Base-by-base conservation (phyloP, 2,329 filamentous ascomycete species). In the Hawksworthiomyces lignivorus region DNA sequence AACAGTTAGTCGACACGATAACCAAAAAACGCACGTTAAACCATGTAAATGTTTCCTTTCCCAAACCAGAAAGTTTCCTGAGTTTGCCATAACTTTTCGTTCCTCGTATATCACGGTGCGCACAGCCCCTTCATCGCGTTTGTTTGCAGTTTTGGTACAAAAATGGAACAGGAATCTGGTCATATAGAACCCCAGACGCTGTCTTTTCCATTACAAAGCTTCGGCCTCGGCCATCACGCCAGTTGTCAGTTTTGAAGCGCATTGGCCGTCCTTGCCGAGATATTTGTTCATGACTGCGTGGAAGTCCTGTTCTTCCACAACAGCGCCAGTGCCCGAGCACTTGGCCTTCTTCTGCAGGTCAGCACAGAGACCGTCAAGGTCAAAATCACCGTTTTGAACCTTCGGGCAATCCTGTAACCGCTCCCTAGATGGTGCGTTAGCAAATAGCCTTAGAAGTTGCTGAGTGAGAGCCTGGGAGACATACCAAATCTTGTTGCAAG, bases 301-400 rank as follows among this genome's bases (percentile, higher is more conserved):
- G 53, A 97, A 94, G 55, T 97, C 89, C 41, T 79, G 78, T 64
- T 94, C 82, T 48, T 88, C 83, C 19, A 98, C 85, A 15, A 95
- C 87, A 11, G 94, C 87, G 14, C 92, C 90, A 15, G 75, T 83
- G 52, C 94, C 86, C 0, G 88, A 94, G 62, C 92, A 98, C 58
- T 90, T 92, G 44, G 92, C 92, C 68, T 98, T 98, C 60, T 89
- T 86, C 50, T 90, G 86, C 12, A 98, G 77, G 59, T 98, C 89
- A 5, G 84, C 84, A 66, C 92, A 98, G 19, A 98, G 75, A 26
- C 83, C 81, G 57, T 98, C 92, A 36, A 98, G 83, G 52, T 98
- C 92, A 50, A 97, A 87, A 53, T 94, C 89, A 53, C 89, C 89
- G 44, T 78, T 85, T 57, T 89, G 84, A 53, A 94, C 92, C 59